Conservation (phyloP, 1,139 yeast genomes). For the Entelexis sorbosivorans region DNA sequence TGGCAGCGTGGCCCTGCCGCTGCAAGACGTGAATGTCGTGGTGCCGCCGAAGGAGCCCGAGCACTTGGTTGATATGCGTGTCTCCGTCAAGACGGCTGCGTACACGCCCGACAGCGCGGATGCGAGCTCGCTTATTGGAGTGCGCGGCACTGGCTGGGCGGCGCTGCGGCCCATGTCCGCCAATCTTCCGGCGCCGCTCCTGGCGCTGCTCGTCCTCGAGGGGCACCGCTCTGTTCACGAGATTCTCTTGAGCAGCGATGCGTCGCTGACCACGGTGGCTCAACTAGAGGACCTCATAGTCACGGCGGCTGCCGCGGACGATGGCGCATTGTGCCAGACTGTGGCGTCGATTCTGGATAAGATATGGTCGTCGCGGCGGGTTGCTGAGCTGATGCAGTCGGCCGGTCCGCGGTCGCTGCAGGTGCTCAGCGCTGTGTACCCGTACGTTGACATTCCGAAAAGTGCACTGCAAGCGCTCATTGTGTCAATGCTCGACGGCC, state of each 20-base stretch:
- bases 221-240: neutral
- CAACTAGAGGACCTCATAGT: constrained; percentile 16
- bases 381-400: constrained; percentile 8
- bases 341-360: constrained; percentile 8
- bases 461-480: neutral
- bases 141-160: neutral
- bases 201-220: constrained; percentile 3
- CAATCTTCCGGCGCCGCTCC: neutral
- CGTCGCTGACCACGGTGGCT: neutral
- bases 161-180: neutral
- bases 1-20: constrained; percentile 8
- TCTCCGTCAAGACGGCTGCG: neutral
- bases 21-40: constrained; percentile 7
- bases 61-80: constrained; percentile 2
- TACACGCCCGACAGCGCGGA: neutral
- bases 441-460: neutral
- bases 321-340: neutral
- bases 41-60: neutral
- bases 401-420: constrained; percentile 14
- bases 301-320: neutral
- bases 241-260: neutral
- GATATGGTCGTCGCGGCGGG: constrained; percentile 13
- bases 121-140: neutral
- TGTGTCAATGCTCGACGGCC: neutral
- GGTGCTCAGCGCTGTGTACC: constrained; percentile 13